These are phyloP conservation scores for Clarireedia homoeocarpa DNA, from an alignment of 2,329 filamentous ascomycete species.

Conservation along the genomic window DNA sequence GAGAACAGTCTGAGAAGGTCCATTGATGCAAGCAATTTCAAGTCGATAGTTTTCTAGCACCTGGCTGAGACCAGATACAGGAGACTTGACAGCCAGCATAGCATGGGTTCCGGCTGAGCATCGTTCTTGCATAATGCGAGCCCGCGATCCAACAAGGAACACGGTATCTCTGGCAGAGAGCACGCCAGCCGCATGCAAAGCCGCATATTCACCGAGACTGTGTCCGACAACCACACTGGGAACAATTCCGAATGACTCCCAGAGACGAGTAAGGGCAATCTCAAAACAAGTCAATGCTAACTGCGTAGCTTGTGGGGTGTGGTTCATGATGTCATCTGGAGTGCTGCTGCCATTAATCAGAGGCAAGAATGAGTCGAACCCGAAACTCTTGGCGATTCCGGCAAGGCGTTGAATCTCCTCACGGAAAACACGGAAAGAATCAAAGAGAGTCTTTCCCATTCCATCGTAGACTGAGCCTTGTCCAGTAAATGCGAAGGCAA, in stretches of 20 bases:
- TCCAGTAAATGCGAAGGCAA: slow-evolving; percentile 1
- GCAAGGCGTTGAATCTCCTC: neutral
- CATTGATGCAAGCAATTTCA: neutral
- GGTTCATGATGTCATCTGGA: neutral
- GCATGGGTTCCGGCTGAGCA: slow-evolving; percentile 59
- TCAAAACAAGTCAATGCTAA: neutral
- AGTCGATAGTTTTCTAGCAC: neutral
- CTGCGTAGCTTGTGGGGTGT: neutral
- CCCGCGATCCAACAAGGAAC: slow-evolving; percentile 60
- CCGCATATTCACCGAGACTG: slow-evolving; percentile 67
- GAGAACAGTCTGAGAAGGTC: neutral
- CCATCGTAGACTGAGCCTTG: neutral
- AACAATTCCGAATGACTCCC: slow-evolving; percentile 45
- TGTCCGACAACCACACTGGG: slow-evolving; percentile 49
- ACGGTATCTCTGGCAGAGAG: slow-evolving; percentile 64
- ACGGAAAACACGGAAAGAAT: neutral
- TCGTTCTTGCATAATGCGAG: slow-evolving; percentile 52
- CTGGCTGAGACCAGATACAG: too few relatives aligned
- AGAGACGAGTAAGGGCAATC: slow-evolving; percentile 40
- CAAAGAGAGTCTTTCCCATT: slow-evolving; percentile 1
- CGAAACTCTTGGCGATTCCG: slow-evolving; percentile 15
- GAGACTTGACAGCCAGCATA: slow-evolving; percentile 44
- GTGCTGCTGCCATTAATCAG: slow-evolving; percentile 32
- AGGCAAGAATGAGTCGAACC: slow-evolving; percentile 23
- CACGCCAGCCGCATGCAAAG: slow-evolving; percentile 61